Evolutionary conservation across 371 early-diverging fungal species (phyloP).

Genomic region (Umbelopsis sp.): DNA sequence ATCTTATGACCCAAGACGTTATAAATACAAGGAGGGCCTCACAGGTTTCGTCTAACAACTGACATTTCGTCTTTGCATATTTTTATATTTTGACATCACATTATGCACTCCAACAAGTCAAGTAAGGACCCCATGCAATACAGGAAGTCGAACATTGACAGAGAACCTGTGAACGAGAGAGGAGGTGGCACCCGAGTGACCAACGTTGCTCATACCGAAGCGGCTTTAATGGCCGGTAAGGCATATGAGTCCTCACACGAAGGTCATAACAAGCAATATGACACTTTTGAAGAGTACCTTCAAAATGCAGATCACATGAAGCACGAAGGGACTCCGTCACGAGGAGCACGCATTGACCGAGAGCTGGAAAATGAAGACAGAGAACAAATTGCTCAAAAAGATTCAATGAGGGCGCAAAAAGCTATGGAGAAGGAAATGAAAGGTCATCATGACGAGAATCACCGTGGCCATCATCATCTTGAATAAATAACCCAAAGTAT

Average conservation of each 20-base stretch:
- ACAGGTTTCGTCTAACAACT: background rate
- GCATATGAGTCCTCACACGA: background rate
- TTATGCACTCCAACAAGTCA: too few species aligned
- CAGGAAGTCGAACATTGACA: background rate
- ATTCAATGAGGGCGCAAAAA: background rate
- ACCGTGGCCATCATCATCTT: background rate
- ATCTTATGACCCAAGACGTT: background rate
- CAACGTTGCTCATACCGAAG: background rate
- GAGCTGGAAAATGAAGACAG: background rate
- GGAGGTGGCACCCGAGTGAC: background rate
- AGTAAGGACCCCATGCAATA: background rate
- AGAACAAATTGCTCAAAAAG: background rate
- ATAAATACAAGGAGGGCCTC: background rate
- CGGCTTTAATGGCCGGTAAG: constrained; percentile 2
- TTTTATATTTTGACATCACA: background rate
- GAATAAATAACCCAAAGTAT: background rate
- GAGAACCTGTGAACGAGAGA: background rate
- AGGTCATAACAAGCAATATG: constrained; percentile 15
- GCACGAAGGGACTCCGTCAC: constrained; percentile 7
- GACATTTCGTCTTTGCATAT: background rate
- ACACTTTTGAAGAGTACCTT: background rate
- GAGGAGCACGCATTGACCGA: constrained; percentile 7
- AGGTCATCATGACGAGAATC: background rate
- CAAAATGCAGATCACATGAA: background rate
- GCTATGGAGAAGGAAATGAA: background rate